Evolutionary conservation across 768 basidiomycete species (phyloP), one percentile per base, ranked within the genome.

Genomic region (Boletus rubroflammeus): DNA sequence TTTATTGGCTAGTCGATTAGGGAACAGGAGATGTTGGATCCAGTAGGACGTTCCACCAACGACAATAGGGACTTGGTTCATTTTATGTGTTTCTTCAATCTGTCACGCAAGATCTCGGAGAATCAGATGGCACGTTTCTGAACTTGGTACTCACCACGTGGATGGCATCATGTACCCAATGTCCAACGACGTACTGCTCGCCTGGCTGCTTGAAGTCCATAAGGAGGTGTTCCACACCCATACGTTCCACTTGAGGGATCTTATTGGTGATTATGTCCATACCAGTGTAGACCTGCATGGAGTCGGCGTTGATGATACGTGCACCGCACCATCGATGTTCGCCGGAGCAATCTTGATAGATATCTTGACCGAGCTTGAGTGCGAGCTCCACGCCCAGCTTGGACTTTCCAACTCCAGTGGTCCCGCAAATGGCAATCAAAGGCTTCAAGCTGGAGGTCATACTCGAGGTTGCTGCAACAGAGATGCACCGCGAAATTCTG

Each of bases 41-140:
- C 95, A 99, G 67, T 99, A 99, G 4, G 92, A 84, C 2, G 97
- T 98, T 6, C 97, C 97, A 3, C 97, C 97, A 43, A 96, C 94
- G 7, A 96, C 76, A 52, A 99, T 90, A 0, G 97, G 96, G 6
- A 98, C 69, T 54, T 86, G 73, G 3, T 78, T 69, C 54, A 78
- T 74, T 36, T 61, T 57, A 62, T 92, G 83, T 9, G 88, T 85
- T 52, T 89, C 84, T 47, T 85, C 78, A 41, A 95, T 91, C 93
- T 93, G 66, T 23, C 36, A 41, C 41, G 28, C 11, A 50, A 54
- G 25, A 42, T 5, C 14, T 42, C 35, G 35, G 41, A 49, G 10
- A 36, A 55, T 26, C 26, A 49, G 53, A 47, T 17, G 14, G 41
- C 1, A 39, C 28, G 6, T 40, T 40, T 52, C 15, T 42, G 9